phyloP scores from a whole-genome alignment of 202 grass and related monocot genomes.

The Dendrocalamus latiflorus region DNA sequence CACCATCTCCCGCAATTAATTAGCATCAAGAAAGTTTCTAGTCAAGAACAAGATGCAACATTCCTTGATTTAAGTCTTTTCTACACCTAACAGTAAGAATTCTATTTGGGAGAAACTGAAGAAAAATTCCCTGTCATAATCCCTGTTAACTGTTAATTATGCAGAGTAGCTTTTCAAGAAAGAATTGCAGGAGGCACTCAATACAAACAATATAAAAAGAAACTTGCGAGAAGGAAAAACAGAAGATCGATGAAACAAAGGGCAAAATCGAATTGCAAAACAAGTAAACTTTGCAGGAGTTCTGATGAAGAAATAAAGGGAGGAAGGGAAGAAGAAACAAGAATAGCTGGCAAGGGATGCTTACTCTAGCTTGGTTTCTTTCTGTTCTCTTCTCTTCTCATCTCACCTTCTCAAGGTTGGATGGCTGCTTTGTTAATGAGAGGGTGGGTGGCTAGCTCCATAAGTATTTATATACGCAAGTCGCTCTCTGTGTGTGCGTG shows the following conservation, averaged over 20 bases:
- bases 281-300: background rate
- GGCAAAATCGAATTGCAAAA: background rate
- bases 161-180: background rate
- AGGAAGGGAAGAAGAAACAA: background rate
- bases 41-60: constrained; percentile 5
- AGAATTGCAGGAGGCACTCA: background rate
- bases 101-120: background rate
- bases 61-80: background rate
- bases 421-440: constrained; percentile 25
- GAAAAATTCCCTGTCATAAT: background rate
- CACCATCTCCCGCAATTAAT: constrained; percentile 19
- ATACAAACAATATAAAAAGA: background rate
- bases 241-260: background rate
- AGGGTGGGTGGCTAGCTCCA: constrained; percentile 18
- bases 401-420: constrained; percentile 21
- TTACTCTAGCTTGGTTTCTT: background rate
- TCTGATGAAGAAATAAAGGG: background rate
- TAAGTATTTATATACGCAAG: constrained; percentile 18
- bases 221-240: background rate
- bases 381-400: background rate
- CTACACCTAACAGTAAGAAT: background rate
- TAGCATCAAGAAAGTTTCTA: constrained; percentile 6
- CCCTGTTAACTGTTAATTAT: background rate
- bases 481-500: background rate
- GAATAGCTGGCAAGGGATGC: background rate